Evolutionary conservation across 2,329 filamentous ascomycete genomes (phyloP).

Genomic region (Leptographium lundbergii): DNA sequence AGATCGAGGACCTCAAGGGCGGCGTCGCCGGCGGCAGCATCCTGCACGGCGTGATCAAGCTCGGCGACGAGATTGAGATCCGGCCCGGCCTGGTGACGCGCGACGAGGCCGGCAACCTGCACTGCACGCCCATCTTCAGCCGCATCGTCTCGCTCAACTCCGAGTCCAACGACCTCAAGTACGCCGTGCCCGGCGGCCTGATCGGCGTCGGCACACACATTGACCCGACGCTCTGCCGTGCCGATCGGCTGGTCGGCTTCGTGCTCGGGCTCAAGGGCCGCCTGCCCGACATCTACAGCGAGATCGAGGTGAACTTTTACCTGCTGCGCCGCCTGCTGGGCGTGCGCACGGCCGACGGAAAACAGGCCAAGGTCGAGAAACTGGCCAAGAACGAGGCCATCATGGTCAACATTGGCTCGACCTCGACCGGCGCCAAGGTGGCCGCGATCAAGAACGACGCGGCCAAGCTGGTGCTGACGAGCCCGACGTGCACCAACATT

Average conservation of each 20-base stretch:
- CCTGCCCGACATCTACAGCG: slow-evolving; percentile 92
- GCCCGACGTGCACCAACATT: slow-evolving; percentile 89
- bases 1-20: slow-evolving; percentile 96
- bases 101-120: slow-evolving; percentile 83
- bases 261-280: slow-evolving; percentile 89
- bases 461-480: slow-evolving; percentile 85
- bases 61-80: slow-evolving; percentile 97
- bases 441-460: slow-evolving; percentile 95
- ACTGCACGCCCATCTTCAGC: slow-evolving; percentile 95
- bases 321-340: slow-evolving; percentile 84
- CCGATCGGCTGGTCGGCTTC: slow-evolving; percentile 96
- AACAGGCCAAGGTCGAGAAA: slow-evolving; percentile 99
- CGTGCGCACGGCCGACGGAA: slow-evolving; percentile 95
- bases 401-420: slow-evolving; percentile 99
- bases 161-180: slow-evolving; percentile 96
- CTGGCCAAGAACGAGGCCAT: slow-evolving; percentile 96
- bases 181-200: slow-evolving; percentile 90
- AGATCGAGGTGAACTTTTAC: slow-evolving; percentile 99
- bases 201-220: slow-evolving; percentile 98
- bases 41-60: slow-evolving; percentile 88
- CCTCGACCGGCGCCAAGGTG: slow-evolving; percentile 94
- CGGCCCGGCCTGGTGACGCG: slow-evolving; percentile 96
- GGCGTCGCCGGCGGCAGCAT: slow-evolving; percentile 97
- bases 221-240: slow-evolving; percentile 94
- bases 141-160: slow-evolving; percentile 91